These are phyloP conservation scores for Penicillium sp. DNA, from an alignment of 2,329 filamentous ascomycete species.

Conservation along the genomic window DNA sequence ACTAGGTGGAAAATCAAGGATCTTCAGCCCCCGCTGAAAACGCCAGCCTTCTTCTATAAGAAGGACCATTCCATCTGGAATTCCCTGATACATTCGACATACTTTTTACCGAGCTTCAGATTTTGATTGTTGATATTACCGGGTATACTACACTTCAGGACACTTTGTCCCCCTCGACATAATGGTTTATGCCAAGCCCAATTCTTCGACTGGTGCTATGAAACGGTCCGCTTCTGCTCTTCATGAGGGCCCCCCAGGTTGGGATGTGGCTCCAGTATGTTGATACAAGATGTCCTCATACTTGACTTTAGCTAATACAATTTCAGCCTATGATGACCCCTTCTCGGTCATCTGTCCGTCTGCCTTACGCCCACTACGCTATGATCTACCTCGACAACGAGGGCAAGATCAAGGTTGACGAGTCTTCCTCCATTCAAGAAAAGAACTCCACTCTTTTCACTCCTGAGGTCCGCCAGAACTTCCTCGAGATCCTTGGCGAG, in stretches of 20 bases:
- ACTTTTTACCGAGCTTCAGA: not conserved
- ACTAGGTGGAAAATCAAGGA: not conserved
- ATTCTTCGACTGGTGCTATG: conserved; percentile 25
- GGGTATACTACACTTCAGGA: not conserved
- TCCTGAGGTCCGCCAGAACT: conserved; percentile 35
- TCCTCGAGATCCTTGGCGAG: conserved; percentile 35
- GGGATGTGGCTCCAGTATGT: conserved; percentile 34
- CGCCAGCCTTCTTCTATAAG: conserved; percentile 11
- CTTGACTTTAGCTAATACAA: not conserved
- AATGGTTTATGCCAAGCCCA: conserved; percentile 33
- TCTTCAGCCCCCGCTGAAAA: not conserved
- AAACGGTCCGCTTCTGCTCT: conserved; percentile 33
- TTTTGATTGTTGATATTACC: not conserved
- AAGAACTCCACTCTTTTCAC: conserved; percentile 34
- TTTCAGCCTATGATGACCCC: conserved; percentile 30
- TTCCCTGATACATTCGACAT: not conserved
- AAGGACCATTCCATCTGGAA: conserved; percentile 4
- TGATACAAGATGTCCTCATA: not conserved
- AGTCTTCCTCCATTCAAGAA: conserved; percentile 35
- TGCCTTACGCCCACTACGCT: conserved; percentile 37
- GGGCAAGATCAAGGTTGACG: conserved; percentile 33
- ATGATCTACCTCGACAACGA: conserved; percentile 38
- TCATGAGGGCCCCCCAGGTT: conserved; percentile 29
- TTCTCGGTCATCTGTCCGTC: conserved; percentile 24
- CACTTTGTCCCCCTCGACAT: conserved; percentile 2